Conservation (phyloP, 169 alveolate genomes). For the Cryptosporidium sp. region DNA sequence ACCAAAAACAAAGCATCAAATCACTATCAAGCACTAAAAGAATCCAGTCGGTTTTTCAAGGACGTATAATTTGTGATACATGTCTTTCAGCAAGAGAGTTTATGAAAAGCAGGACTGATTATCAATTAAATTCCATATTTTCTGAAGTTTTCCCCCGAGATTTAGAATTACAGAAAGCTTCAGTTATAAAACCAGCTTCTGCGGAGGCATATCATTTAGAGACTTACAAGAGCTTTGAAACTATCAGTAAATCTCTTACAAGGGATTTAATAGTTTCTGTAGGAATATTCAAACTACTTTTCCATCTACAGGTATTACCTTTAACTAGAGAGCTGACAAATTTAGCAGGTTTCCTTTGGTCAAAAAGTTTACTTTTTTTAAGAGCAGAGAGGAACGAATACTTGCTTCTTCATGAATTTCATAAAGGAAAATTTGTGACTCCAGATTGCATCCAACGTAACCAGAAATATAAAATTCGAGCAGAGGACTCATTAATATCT, state of each 20-base stretch:
- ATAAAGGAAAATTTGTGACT: constrained; percentile 84
- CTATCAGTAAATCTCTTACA: constrained; percentile 10
- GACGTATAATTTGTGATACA: constrained; percentile 82
- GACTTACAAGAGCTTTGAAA: constrained; percentile 27
- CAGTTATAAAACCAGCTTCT: not conserved
- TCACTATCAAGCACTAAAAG: constrained; percentile 59
- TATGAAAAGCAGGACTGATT: constrained; percentile 74
- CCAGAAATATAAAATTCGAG: constrained; percentile 64
- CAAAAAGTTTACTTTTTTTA: constrained; percentile 85
- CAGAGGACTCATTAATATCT: constrained; percentile 75
- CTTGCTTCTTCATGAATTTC: constrained; percentile 95
- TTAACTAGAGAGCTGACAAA: constrained; percentile 95
- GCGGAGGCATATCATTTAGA: constrained; percentile 3
- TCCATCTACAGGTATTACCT: constrained; percentile 89
- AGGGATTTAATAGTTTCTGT: constrained; percentile 25
- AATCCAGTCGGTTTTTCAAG: constrained; percentile 67
- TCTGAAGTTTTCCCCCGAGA: constrained; percentile 63
- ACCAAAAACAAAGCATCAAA: constrained; percentile 20
- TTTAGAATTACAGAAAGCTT: constrained; percentile 21
- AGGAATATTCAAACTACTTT: constrained; percentile 43
- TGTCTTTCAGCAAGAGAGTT: constrained; percentile 79
- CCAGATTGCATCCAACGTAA: constrained; percentile 84
- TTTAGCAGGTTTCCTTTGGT: constrained; percentile 97
- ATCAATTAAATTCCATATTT: constrained; percentile 76
- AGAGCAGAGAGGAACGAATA: constrained; percentile 97